A percentile compares a stretch with the other conserved stretches of the same genome.
phyloP scores from a whole-genome alignment of 495 filamentous ascomycete genomes.

The Ramalina intermedia region DNA sequence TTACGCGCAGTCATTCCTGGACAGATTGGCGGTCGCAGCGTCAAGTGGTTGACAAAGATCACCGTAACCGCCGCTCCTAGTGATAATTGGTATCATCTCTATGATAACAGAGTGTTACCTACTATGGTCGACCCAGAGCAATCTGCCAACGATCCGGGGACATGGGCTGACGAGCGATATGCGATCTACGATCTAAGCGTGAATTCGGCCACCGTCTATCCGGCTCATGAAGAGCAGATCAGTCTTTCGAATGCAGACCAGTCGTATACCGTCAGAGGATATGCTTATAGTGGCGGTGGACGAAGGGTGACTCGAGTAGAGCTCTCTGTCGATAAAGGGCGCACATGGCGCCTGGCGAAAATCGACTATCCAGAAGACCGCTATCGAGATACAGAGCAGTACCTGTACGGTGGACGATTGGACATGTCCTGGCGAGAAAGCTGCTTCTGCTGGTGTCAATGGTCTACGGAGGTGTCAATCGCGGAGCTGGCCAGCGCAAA shows the following conservation, averaged over 20 bases:
- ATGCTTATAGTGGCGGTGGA: constrained; percentile 87
- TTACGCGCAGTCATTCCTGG: constrained; percentile 77
- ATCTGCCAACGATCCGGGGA: constrained; percentile 55
- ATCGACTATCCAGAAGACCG: constrained; percentile 79
- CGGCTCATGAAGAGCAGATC: constrained; percentile 64
- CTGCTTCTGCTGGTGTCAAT: constrained; percentile 91
- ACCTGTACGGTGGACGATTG: constrained; percentile 61
- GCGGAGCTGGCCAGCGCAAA: constrained; percentile 45
- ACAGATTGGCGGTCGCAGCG: constrained; percentile 86
- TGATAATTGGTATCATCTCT: constrained; percentile 94
- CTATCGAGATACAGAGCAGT: constrained; percentile 55
- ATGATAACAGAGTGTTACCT: constrained; percentile 85
- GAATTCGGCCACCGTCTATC: constrained; percentile 73
- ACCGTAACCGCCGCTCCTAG: constrained; percentile 67
- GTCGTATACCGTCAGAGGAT: constrained; percentile 58
- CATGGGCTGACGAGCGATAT: constrained; percentile 86
- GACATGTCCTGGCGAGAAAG: constrained; percentile 75
- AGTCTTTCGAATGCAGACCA: constrained; percentile 31
- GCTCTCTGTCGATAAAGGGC: constrained; percentile 72
- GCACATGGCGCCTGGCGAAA: constrained; percentile 64
- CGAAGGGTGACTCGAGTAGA: constrained; percentile 72
- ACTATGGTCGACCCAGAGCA: constrained; percentile 79
- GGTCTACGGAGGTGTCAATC: constrained; percentile 60
- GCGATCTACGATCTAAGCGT: constrained; percentile 89
- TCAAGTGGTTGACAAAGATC: constrained; percentile 86